Base-by-base conservation (phyloP, 805 yeast species). In the Candida silvatica region DNA sequence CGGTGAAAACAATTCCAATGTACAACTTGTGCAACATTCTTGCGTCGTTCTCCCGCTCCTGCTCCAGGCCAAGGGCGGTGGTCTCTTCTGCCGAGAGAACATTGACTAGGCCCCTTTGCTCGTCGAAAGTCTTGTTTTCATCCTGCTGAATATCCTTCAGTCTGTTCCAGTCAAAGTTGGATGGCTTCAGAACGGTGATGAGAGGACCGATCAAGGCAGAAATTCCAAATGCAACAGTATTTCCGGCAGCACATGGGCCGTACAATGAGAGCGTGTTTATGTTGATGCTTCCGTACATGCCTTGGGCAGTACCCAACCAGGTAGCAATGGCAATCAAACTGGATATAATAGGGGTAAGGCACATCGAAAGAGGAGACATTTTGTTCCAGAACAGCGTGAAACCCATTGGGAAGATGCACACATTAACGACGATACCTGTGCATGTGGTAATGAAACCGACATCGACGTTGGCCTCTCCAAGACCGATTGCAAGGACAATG, bases 401-500 rank as follows among this genome's bases (percentile, higher is more conserved):
- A 5, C 68, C 66, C 34, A 69, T 56, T 5, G 76, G 73, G 37
- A 70, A 53, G n/a, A 70, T 71, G 32, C 71, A 74, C 29, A 74
- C 77, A 37, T 74, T 73, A 38, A 70, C 71, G 24, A 70, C 61
- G 29, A 69, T 61, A 30, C 77, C 76, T 64, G 66, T 65, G 45
- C 66, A 51, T 37, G 71, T 74, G 35, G 71, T 70, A 40, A 70
- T 62, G 52, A 68, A 87, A 20, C 95, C 95, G 84, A 87, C 80
- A 22, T 84, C 74, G 35, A 86, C 79, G 17, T 78, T 80, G 15
- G 90, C 94, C 48, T 86, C 82, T 59, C 73, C 71, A 32, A 87
- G 66, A 9, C 95, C 95, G 44, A 80, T 77, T 70, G 15, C 94
- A 73, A 54, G 86, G 83, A 0, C 82, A 90, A 27, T 87, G 79